Evolutionary conservation across 2,329 filamentous ascomycete genomes (phyloP).

Genomic region (Pseudocercospora musae): DNA sequence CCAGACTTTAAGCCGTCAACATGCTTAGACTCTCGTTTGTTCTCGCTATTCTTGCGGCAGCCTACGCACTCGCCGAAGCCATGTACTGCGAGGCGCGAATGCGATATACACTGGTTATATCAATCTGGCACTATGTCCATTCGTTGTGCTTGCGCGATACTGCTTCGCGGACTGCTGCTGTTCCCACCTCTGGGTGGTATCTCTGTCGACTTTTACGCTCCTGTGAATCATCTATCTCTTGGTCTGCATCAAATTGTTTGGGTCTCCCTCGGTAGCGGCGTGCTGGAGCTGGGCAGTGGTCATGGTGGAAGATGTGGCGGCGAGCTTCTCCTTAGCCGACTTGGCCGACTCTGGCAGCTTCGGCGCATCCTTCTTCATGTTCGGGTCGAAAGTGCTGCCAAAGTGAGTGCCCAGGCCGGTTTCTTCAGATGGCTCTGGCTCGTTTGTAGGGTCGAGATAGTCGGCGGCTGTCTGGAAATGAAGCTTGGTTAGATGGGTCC

Average conservation of each 20-base stretch:
- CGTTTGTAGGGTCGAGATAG: conserved; percentile 16
- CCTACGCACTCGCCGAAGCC: too few relatives aligned
- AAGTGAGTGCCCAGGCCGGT: conserved; percentile 22
- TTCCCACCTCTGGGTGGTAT: background rate
- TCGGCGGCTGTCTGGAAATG: conserved; percentile 13
- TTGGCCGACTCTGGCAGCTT: conserved; percentile 5
- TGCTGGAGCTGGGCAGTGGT: conserved; percentile 19
- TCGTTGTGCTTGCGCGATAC: background rate
- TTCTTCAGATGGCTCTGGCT: conserved; percentile 18
- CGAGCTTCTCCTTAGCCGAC: conserved; percentile 13
- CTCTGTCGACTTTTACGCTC: background rate
- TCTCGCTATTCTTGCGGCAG: background rate
- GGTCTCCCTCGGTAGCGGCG: conserved; percentile 17
- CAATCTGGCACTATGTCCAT: background rate
- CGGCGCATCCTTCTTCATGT: conserved; percentile 16
- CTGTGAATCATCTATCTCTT: background rate
- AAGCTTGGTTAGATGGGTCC: background rate
- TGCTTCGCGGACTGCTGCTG: background rate
- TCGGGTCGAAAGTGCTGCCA: conserved; percentile 16
- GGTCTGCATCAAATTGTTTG: conserved; percentile 15
- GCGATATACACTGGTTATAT: background rate
- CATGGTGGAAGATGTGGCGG: conserved; percentile 16
- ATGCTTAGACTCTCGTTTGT: background rate
- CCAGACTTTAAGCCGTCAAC: background rate
- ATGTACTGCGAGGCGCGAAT: background rate